Percentiles rank a stretch among this genome's conserved stretches.
These are phyloP conservation scores for Aulographum hederae DNA, from an alignment of 2,329 filamentous ascomycete genomes.

Conservation along the genomic window DNA sequence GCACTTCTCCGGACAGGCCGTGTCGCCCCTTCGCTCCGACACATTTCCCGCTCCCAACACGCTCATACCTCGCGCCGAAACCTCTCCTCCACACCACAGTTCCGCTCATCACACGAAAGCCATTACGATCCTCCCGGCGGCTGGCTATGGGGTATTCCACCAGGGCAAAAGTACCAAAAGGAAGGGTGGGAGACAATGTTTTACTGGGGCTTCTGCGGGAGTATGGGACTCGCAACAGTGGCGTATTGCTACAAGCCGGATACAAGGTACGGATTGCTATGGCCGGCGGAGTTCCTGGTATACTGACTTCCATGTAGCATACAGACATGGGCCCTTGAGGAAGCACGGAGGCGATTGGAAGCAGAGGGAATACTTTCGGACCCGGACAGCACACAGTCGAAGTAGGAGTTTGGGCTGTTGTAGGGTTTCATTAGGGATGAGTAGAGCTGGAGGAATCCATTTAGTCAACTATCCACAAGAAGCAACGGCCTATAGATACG, in stretches of 20 bases:
- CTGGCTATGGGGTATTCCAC: conserved; percentile 88
- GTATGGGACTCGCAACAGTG: conserved; percentile 52
- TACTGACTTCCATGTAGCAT: conserved; percentile 40
- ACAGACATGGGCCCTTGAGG: conserved; percentile 97
- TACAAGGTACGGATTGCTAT: conserved; percentile 63
- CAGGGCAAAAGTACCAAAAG: conserved; percentile 85
- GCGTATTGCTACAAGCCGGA: conserved; percentile 95
- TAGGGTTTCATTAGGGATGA: too few relatives aligned
- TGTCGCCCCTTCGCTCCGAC: too few relatives aligned
- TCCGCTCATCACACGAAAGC: conserved; percentile 22
- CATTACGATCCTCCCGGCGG: conserved; percentile 81
- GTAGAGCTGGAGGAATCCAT: too few relatives aligned
- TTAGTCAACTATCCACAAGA: too few relatives aligned
- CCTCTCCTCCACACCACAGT: conserved; percentile 3
- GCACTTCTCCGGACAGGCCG: too few relatives aligned
- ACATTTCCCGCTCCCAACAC: too few relatives aligned
- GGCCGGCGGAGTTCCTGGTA: neutral
- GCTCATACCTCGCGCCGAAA: neutral
- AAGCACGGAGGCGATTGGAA: conserved; percentile 87
- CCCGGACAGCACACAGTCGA: too few relatives aligned
- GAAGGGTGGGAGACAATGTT: conserved; percentile 90
- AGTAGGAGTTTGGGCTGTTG: too few relatives aligned
- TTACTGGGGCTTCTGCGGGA: conserved; percentile 71
- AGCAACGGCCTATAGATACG: too few relatives aligned
- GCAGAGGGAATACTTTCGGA: conserved; percentile 86